Percentiles rank a stretch among this genome's conserved stretches.
Evolutionary conservation across 441 rosid genomes (phyloP).

Genomic region (Eugenia klotzschiana): DNA sequence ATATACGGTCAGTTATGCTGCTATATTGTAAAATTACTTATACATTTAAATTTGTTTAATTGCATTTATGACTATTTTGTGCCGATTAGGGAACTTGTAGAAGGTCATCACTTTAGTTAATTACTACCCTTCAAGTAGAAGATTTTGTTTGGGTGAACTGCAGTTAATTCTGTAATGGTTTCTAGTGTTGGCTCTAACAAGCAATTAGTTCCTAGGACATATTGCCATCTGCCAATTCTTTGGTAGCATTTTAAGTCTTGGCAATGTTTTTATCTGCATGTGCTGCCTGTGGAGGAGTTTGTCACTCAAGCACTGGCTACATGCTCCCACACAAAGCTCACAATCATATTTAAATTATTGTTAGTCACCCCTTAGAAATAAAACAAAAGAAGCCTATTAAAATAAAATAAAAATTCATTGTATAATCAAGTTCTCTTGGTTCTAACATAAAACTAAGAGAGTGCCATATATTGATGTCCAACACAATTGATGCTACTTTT

Average conservation of each 20-base stretch:
- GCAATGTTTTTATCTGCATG: background rate
- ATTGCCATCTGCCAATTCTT: background rate
- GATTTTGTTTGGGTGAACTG: background rate
- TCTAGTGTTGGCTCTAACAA: background rate
- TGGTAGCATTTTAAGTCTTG: background rate
- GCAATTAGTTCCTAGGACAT: background rate
- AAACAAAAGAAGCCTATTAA: background rate
- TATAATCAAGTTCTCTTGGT: background rate
- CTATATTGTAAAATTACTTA: background rate
- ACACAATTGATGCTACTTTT: background rate
- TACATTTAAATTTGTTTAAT: background rate
- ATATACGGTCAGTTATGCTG: constrained; percentile 52
- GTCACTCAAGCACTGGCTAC: background rate
- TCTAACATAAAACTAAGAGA: background rate
- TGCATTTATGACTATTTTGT: background rate
- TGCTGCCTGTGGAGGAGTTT: background rate
- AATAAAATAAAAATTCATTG: background rate
- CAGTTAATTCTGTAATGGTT: background rate
- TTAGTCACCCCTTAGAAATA: background rate
- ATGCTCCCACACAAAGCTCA: background rate
- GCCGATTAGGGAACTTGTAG: background rate
- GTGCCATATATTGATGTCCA: background rate
- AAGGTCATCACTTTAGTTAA: background rate
- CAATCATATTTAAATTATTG: background rate
- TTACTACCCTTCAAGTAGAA: background rate